Evolutionary conservation across 805 yeast genomes (phyloP), one percentile per base, ranked within the genome.

Genomic region (Yarrowia osloensis): DNA sequence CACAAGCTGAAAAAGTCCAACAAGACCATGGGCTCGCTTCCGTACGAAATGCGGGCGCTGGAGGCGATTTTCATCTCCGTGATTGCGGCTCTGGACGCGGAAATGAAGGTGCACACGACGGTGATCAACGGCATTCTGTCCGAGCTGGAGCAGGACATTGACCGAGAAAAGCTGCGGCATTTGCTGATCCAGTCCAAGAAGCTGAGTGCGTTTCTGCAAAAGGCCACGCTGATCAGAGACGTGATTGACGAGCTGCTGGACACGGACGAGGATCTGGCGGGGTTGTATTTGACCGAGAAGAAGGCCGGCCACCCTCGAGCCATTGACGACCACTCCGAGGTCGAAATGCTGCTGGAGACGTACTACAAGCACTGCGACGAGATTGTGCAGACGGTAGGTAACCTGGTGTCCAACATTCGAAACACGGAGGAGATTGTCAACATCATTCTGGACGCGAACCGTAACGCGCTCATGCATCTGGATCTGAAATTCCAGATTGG

Each of bases 371-470:
- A 92, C 72, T 88, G 94, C 74, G 97, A 93, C 74, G 98, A 93
- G 78, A 87, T 89, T 71, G 97, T 92, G 7, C 98, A 93, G 76
- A 94, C 90, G 71, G 88, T 96, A 0, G 96, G 90, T 50, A 88
- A 94, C 4, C 79, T 92, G 67, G 85, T 90, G 22, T 87, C 87
- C 71, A 96, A 93, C 74, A 91, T 93, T 71, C 87, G 86, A 73
- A 90, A 95, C 17, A 93, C 98, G 0, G 97, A 95, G 74, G 98
- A 93, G 73, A 90, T 93, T 74, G 93, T 91, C 68, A 92, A 92
- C 74, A 92, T 93, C 72, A 92, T 93, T 69, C 77, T 93, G 66
- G 98, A 93, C 76, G 91, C 97, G 2, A 91, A 91, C 73, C 85
- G 98, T 79, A 93, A 93, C 77, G 86, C 96, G 3, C 79, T 93